Conservation (phyloP, 179 eudicot species). For the Pouteria campechiana region DNA sequence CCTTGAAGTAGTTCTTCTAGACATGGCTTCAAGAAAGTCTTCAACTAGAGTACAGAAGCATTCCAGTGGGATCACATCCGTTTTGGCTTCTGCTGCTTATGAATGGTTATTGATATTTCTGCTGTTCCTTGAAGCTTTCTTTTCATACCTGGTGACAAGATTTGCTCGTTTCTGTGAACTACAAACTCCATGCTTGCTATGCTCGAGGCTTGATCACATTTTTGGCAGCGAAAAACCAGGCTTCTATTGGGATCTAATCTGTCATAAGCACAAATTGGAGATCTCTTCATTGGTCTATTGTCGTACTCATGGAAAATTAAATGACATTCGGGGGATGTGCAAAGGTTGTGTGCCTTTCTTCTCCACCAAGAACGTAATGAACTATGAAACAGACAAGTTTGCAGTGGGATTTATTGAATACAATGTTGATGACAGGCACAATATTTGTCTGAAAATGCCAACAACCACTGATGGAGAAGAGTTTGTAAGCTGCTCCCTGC, state of each 20-base stretch:
- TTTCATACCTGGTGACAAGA: conserved; percentile 56
- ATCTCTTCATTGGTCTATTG: conserved; percentile 57
- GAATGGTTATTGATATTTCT: conserved; percentile 76
- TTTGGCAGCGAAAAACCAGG: conserved; percentile 36
- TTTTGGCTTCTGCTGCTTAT: conserved; percentile 49
- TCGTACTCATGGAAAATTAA: conserved; percentile 44
- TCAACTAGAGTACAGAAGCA: no score
- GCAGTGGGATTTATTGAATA: no score
- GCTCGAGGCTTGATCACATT: conserved; percentile 72
- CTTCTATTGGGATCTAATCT: conserved; percentile 33
- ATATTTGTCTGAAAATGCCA: no score
- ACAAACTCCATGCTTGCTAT: conserved; percentile 60
- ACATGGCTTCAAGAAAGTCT: no score
- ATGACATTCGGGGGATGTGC: conserved; percentile 52
- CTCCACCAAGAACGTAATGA: conserved; percentile 24
- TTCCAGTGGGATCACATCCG: no score
- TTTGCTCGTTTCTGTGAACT: conserved; percentile 75
- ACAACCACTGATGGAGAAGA: conserved; percentile 26
- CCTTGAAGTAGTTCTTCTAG: no score
- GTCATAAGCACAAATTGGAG: conserved; percentile 47
- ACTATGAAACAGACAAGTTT: conserved; percentile 34
- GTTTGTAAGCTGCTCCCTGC: conserved; percentile 15
- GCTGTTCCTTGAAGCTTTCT: conserved; percentile 62
- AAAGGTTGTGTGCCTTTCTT: conserved; percentile 62
- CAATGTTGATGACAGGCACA: no score